These are phyloP conservation scores for Hyaloscypha bicolor DNA, from an alignment of 495 filamentous ascomycete species.

Conservation along the genomic window DNA sequence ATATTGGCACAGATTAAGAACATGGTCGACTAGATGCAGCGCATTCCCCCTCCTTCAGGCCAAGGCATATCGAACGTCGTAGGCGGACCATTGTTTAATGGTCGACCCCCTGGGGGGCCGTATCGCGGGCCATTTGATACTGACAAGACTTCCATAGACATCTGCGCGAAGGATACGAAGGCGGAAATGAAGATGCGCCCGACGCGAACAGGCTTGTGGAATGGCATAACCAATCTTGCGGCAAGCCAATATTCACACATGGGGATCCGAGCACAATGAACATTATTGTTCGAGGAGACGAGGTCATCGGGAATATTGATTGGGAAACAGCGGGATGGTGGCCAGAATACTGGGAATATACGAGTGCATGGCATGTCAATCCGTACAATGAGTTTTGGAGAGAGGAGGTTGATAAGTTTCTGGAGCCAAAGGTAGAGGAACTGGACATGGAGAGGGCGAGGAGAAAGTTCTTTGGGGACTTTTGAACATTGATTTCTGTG, in stretches of 20 bases:
- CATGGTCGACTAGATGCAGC: slow-evolving; percentile 44
- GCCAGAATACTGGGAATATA: slow-evolving; percentile 55
- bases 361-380: slow-evolving; percentile 42
- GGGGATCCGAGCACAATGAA: slow-evolving; percentile 40
- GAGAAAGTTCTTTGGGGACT: slow-evolving; percentile 43
- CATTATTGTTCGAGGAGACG: slow-evolving; percentile 35
- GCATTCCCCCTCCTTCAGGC: slow-evolving; percentile 38
- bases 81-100: slow-evolving; percentile 45
- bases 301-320: slow-evolving; percentile 52
- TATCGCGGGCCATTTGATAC: slow-evolving; percentile 42
- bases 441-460: slow-evolving; percentile 50
- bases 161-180: slow-evolving; percentile 9
- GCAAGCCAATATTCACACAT: slow-evolving; percentile 31
- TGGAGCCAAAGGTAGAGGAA: slow-evolving; percentile 48
- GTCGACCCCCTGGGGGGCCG: slow-evolving; percentile 30
- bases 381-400: slow-evolving; percentile 50
- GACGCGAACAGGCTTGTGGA: slow-evolving; percentile 15
- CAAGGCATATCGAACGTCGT: slow-evolving; percentile 41
- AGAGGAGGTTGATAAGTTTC: slow-evolving; percentile 51
- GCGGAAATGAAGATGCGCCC: slow-evolving; percentile 5
- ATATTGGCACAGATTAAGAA: slow-evolving; percentile 47
- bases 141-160: slow-evolving; percentile 43
- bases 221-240: slow-evolving; percentile 1
- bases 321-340: slow-evolving; percentile 56
- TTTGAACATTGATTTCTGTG: slow-evolving; percentile 25